Evolutionary conservation across 1,139 yeast species (phyloP), one percentile per base, ranked within the genome.

Genomic region (Suhomyces taliae): DNA sequence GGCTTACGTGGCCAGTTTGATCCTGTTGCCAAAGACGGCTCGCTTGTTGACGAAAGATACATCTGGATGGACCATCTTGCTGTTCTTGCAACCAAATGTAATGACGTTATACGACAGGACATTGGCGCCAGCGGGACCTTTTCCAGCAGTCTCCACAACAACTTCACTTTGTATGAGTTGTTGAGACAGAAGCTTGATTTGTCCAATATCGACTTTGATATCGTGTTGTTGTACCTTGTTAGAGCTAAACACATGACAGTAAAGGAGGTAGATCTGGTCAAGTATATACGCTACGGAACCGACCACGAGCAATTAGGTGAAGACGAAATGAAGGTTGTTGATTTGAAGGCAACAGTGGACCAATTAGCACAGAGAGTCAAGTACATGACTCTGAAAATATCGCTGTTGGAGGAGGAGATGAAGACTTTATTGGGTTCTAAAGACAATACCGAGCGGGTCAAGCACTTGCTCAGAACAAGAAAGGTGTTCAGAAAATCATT

Each of bases 241-340:
- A 52, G 72, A 46, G 72, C 69, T 45, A 34, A 46, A 27, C 26
- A 47, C 37, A 47, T 51, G 19, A 43, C 36, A 9, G 45, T 54
- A 49, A 47, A 37, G 44, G 44, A 11, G 44, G 47, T 26, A 1
- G 43, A 57, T 8, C 58, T 51, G 4, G 52, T 39, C 3, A 50
- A 47, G 0, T 61, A 66, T 34, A 56, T 70, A 11, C 69, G 69
- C 51, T 60, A 70, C 41, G 58, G 44, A 5, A 26, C 37, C 7
- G 44, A 49, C 1, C 19, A 40, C 5, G 43, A 27, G 11, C 39
- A 39, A 1, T 53, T 72, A 1, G 52, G 63, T 2, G 65, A 61
- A 2, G 67, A 66, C 34, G 79, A 74, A 41, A 58, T 66, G 7
- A 61, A 62, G 6, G 61, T 73, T 4, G 60, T 58, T 33, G 58